phyloP scores from a whole-genome alignment of 2,329 filamentous ascomycete genomes.

The Blumeria hordei region DNA sequence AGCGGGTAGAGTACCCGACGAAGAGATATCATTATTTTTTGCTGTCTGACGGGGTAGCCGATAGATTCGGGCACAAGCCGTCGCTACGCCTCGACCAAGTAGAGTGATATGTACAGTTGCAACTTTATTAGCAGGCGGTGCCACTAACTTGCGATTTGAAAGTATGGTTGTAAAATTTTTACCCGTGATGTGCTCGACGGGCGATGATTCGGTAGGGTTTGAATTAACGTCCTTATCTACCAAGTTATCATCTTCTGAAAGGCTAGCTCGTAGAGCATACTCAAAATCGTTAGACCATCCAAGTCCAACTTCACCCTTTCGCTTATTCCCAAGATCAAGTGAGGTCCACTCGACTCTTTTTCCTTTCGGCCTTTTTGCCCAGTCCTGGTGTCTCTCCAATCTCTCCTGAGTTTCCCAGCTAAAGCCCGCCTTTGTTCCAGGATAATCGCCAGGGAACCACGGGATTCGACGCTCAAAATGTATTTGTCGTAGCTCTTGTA shows the following conservation, averaged over 20 bases:
- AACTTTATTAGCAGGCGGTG: constrained; percentile 18
- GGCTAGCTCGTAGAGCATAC: constrained; percentile 6
- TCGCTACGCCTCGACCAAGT: constrained; percentile 43
- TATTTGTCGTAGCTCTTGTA: constrained; percentile 58
- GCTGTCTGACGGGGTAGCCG: constrained; percentile 32
- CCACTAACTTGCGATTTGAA: constrained; percentile 6
- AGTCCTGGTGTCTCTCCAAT: constrained; percentile 31
- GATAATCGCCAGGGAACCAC: constrained; percentile 73
- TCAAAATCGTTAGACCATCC: constrained; percentile 76
- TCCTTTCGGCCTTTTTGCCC: constrained; percentile 58
- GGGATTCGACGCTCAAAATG: constrained; percentile 54
- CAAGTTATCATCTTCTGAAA: not conserved
- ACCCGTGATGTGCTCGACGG: not conserved
- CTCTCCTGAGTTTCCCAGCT: constrained; percentile 52
- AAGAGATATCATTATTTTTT: constrained; percentile 10
- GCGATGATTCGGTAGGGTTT: not conserved
- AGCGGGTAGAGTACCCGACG: constrained; percentile 5
- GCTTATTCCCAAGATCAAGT: constrained; percentile 46
- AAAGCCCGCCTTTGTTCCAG: constrained; percentile 55
- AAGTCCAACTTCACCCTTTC: constrained; percentile 59
- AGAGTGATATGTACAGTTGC: constrained; percentile 44
- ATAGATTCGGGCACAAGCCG: constrained; percentile 59
- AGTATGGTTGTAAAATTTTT: constrained; percentile 8
- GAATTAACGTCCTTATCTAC: not conserved
- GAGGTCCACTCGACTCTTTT: constrained; percentile 55